These are phyloP conservation scores for Kwoniella heveanensis DNA, from an alignment of 768 basidiomycete genomes.

Conservation along the genomic window DNA sequence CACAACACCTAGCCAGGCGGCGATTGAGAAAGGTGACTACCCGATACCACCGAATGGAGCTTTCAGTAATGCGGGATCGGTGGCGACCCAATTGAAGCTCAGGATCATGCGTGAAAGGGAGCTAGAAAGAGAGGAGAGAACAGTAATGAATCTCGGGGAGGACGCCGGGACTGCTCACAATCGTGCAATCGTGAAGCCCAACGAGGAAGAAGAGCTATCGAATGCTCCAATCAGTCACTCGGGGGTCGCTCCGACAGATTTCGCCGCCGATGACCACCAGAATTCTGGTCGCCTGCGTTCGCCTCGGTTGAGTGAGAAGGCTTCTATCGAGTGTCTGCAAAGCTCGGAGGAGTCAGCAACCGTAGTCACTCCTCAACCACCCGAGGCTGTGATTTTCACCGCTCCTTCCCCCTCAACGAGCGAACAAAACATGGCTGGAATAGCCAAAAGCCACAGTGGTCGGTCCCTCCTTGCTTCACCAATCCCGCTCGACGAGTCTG, in stretches of 20 bases:
- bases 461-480: slow-evolving; percentile 30
- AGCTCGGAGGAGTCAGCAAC: slow-evolving; percentile 29
- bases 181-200: too few species aligned
- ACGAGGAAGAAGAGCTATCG: slow-evolving; percentile 2
- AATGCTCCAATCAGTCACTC: background rate
- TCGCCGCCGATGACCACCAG: background rate
- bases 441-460: slow-evolving; percentile 10
- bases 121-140: background rate
- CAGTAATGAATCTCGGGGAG: background rate
- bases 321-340: background rate
- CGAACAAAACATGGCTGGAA: background rate
- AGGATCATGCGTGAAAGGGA: slow-evolving; percentile 34
- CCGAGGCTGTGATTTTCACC: slow-evolving; percentile 6
- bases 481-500: slow-evolving; percentile 27
- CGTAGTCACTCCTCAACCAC: slow-evolving; percentile 27
- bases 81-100: slow-evolving; percentile 29
- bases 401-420: slow-evolving; percentile 10
- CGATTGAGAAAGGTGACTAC: slow-evolving; percentile 2
- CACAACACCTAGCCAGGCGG: slow-evolving; percentile 2
- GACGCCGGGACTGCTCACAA: too few species aligned
- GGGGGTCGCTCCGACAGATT: background rate
- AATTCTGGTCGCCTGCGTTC: background rate
- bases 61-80: slow-evolving; percentile 10
- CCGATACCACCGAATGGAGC: background rate
- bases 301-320: background rate